These are phyloP conservation scores for Zea luxurians DNA, from an alignment of 176 grass and related monocot genomes.

Conservation along the genomic window DNA sequence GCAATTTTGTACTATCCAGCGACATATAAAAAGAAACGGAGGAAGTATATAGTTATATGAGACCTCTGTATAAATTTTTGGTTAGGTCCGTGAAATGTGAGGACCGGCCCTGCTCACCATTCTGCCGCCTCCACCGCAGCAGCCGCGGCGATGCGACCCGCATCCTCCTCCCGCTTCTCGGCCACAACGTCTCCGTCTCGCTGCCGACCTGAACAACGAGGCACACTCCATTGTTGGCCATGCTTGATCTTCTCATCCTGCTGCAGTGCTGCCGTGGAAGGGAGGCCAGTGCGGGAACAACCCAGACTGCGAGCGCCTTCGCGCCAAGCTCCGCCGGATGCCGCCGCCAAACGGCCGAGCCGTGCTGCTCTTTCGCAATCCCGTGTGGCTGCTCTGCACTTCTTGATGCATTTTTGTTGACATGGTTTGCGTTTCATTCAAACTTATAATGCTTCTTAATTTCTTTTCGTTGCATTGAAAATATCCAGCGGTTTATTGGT, in stretches of 20 bases:
- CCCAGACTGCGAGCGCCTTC: constrained; percentile 85
- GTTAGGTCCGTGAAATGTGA: no score
- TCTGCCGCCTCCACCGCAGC: not conserved
- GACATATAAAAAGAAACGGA: no score
- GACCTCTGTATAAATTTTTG: no score
- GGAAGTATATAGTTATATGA: no score
- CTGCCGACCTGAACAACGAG: constrained; percentile 37
- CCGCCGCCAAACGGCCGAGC: constrained; percentile 68
- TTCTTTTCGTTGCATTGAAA: not conserved
- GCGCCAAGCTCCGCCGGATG: constrained; percentile 77
- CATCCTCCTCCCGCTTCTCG: constrained; percentile 33
- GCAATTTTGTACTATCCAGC: no score
- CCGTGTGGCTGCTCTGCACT: constrained; percentile 66
- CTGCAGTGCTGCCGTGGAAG: constrained; percentile 93
- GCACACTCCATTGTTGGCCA: constrained; percentile 74
- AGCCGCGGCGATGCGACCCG: constrained; percentile 39
- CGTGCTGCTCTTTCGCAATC: constrained; percentile 80
- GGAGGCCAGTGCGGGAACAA: constrained; percentile 79
- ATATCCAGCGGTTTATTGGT: constrained; percentile 1
- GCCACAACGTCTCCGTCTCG: constrained; percentile 43
- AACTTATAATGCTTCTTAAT: not conserved
- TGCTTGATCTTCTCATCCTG: constrained; percentile 90
- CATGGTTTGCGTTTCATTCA: constrained; percentile 6
- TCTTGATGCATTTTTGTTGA: not conserved
- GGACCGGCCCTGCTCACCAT: no score